Percentiles rank a stretch among this genome's conserved stretches.
Conservation (phyloP, 2,329 filamentous ascomycete genomes). For the Malbranchea zuffiana region DNA sequence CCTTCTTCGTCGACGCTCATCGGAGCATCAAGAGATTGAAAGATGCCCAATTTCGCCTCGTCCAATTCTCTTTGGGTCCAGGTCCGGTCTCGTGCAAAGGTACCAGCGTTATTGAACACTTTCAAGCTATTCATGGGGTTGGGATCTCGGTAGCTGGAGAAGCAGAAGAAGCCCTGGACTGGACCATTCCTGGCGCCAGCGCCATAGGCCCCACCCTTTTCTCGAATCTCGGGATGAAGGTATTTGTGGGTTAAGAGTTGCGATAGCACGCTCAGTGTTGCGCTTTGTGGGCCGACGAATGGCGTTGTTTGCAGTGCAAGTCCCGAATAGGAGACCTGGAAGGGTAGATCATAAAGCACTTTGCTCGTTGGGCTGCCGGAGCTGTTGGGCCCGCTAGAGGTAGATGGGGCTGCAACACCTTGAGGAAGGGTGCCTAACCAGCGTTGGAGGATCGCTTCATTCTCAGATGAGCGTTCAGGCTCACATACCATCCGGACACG, state of each 20-base stretch:
- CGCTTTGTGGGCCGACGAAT: constrained; percentile 63
- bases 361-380: constrained; percentile 43
- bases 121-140: constrained; percentile 80
- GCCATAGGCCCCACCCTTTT: constrained; percentile 94
- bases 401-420: constrained; percentile 28
- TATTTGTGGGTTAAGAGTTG: constrained; percentile 94
- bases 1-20: constrained; percentile 79
- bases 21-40: constrained; percentile 84
- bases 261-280: constrained; percentile 75
- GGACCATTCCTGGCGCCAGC: constrained; percentile 75
- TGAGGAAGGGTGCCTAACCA: constrained; percentile 58
- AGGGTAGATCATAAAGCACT: constrained; percentile 86
- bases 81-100: constrained; percentile 67
- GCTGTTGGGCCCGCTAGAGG: constrained; percentile 14
- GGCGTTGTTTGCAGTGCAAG: constrained; percentile 72
- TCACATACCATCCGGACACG: constrained; percentile 82
- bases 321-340: constrained; percentile 92
- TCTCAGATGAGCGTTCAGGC: constrained; percentile 55
- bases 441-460: constrained; percentile 57
- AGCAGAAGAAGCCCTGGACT: constrained; percentile 76
- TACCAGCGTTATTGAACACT: constrained; percentile 72
- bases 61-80: constrained; percentile 83
- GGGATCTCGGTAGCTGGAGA: constrained; percentile 94
- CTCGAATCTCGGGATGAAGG: constrained; percentile 90
- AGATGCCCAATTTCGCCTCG: constrained; percentile 90